phyloP scores from a whole-genome alignment of 371 early-diverging fungal species.

The Rhizopus delemar region DNA sequence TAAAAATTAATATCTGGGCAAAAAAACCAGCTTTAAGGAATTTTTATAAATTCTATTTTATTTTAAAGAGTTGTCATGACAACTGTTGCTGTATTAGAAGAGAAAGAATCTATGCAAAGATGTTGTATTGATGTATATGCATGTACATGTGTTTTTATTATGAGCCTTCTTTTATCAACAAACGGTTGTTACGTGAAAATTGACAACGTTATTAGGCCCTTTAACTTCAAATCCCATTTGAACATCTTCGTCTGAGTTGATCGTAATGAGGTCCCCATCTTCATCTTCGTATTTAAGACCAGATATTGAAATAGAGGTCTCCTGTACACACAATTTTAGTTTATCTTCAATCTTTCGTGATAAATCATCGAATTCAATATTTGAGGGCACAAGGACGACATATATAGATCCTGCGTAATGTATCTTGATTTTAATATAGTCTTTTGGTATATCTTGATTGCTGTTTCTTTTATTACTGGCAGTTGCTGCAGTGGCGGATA shows the following conservation, averaged over 20 bases:
- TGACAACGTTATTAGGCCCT: conserved; percentile 39
- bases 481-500: conserved; percentile 13
- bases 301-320: conserved; percentile 38
- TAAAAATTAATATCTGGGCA: too few species aligned
- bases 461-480: conserved; percentile 14
- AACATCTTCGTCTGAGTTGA: conserved; percentile 87
- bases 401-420: conserved; percentile 85
- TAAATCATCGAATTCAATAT: conserved; percentile 73
- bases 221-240: conserved; percentile 85
- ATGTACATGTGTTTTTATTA: background rate
- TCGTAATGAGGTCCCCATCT: conserved; percentile 85
- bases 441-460: conserved; percentile 12
- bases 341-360: conserved; percentile 81
- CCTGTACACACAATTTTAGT: conserved; percentile 59
- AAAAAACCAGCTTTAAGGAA: too few species aligned
- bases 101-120: too few species aligned
- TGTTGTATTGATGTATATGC: too few species aligned
- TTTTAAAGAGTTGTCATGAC: too few species aligned
- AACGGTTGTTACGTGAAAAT: conserved; percentile 34
- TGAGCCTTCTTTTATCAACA: background rate
- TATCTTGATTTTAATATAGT: conserved; percentile 74
- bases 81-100: too few species aligned
- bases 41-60: too few species aligned
- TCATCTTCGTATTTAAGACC: conserved; percentile 89
- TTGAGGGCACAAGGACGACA: conserved; percentile 79